Conservation (phyloP, 495 filamentous ascomycete species). For the Lindgomyces ingoldianus region DNA sequence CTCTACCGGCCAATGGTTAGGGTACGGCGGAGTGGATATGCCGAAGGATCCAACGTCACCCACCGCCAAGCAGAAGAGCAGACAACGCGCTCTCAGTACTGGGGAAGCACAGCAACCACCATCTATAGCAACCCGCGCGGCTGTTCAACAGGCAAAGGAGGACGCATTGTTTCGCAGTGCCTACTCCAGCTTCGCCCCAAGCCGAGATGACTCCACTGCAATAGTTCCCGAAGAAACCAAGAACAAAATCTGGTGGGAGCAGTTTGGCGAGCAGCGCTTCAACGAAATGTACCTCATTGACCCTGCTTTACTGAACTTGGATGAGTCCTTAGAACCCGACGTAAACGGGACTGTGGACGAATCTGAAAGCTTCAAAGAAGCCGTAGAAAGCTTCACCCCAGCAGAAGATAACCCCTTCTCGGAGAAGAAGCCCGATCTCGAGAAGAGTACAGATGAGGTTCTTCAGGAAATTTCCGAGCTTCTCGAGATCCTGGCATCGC, state of each 20-base stretch:
- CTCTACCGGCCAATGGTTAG: conserved; percentile 66
- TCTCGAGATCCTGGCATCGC: conserved; percentile 80
- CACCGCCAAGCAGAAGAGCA: conserved; percentile 64
- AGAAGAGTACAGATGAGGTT: conserved; percentile 71
- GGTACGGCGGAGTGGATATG: conserved; percentile 55
- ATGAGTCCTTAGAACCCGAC: conserved; percentile 31
- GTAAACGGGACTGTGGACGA: conserved; percentile 51
- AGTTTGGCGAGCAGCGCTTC: conserved; percentile 64
- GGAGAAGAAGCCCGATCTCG: conserved; percentile 44
- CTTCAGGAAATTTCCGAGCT: conserved; percentile 78
- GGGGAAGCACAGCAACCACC: conserved; percentile 59
- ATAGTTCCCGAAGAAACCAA: conserved; percentile 70
- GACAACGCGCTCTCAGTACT: conserved; percentile 70
- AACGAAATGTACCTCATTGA: conserved; percentile 54
- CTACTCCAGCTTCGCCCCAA: conserved; percentile 86
- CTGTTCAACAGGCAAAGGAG: conserved; percentile 62
- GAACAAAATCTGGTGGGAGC: conserved; percentile 84
- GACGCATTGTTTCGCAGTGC: conserved; percentile 77
- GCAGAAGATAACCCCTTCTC: conserved; percentile 44
- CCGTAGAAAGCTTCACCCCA: conserved; percentile 54
- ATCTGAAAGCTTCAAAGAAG: conserved; percentile 47
- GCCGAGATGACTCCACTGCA: conserved; percentile 74
- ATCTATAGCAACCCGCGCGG: conserved; percentile 47
- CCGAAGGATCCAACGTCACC: conserved; percentile 60
- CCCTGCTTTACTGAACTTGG: conserved; percentile 46